Evolutionary conservation across 106 monocot genomes (phyloP), one percentile per base, ranked within the genome.

Genomic region (Dendrobium huoshanense): DNA sequence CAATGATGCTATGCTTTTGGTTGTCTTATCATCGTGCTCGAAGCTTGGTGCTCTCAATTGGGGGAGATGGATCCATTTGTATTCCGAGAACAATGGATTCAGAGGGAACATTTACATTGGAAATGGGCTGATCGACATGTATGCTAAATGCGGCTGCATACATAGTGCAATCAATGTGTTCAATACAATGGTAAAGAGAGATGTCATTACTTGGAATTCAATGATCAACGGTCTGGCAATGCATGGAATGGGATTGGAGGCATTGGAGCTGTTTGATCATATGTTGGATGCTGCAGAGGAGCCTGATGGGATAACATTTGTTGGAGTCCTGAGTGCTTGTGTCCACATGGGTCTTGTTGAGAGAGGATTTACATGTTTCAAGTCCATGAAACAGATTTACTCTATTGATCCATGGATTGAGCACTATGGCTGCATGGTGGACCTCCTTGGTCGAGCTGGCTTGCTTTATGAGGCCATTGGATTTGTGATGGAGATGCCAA

Each of bases 51-150:
- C 73, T 64, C 79, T 94, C 7, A 18, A 68, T 37, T 49, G 77
- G 41, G n/a, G 91, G 27, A 87, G 72, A 72, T 68, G 83, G 83
- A 65, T 94, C 78, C 94, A 94, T 83, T 45, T 77, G 7, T 91
- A 80, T 72, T 84, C 83, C 11, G 42, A 85, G 15, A 73, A 27
- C 55, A 84, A 83, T 41, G 79, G 83, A 7, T 85, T 91, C 43
- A 78, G 79, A 47, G 11, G 10, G 2, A 78, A 81, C 24, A 5
- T 79, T 3, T 81, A 84, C 56, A 83, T 94, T 15, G 77, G 75
- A 18, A 89, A 87, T 78, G 91, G 78, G 7, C 80, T 91, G 2
- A 83, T 91, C 1, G 91, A 94, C 73, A 90, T 94, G 94, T 94
- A 91, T 54, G 75, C 86, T 4, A 94, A 89, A 80, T 94, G 94